Evolutionary conservation across 2,329 filamentous ascomycete species (phyloP), one percentile per base, ranked within the genome.

Genomic region (Zymoseptoria passerinii): DNA sequence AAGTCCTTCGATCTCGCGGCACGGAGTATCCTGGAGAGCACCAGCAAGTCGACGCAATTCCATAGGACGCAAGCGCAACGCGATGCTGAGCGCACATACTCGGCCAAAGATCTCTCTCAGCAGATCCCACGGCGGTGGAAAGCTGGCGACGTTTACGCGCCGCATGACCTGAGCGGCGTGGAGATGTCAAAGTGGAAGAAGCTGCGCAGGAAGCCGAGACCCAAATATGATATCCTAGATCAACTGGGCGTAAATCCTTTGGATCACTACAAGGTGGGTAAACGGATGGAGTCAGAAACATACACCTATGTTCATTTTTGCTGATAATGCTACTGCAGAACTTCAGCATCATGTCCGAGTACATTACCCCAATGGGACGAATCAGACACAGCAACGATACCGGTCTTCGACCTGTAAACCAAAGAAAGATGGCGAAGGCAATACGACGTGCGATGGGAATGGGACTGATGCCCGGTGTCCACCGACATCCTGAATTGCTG

Each of bases 341-440:
- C 76, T 95, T 95, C 73, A 84, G 89, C 44, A 83, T 99, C 61
- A 88, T 97, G 75, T 88, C 88, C 29, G 91, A 96, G 73, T 96
- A 88, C 73, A 88, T 94, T 69, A 90, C 89, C 0, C 76, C 86
- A 9, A 89, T 90, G 77, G 94, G 92, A 54, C 84, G 91, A 60
- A 96, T 99, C 73, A 88, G 84, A 76, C 85, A 88, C 72, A 80
- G 83, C n/a, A 80, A 74, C 5, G 78, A 86, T 23, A 97, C 92
- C 0, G 90, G 90, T 13, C 78, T 99, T 61, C 83, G 90, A 58
- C 88, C 89, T 2, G 87, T 89, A 65, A 97, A 97, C 78, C 94
- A 99, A 78, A 83, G 94, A 66, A 91, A 88, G 76, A 85, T 99
- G 71, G 89, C 92, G 62, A 96, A 95, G 79, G 92, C 95, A 55